Evolutionary conservation across 2,329 filamentous ascomycete species (phyloP).

Genomic region (Nigrospora sphaerica): DNA sequence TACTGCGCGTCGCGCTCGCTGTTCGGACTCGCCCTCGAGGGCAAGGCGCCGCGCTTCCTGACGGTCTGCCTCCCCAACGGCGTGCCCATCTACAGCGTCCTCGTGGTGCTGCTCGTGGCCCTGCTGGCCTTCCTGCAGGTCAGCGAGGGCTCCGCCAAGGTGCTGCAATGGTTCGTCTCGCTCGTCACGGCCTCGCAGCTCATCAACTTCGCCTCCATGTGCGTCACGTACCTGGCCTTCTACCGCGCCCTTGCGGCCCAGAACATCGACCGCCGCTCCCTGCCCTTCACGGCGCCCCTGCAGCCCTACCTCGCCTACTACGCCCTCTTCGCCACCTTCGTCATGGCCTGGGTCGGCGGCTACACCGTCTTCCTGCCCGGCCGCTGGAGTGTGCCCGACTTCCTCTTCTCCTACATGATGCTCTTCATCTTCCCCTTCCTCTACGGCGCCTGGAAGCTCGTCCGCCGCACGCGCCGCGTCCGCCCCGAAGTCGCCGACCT

Average conservation of each 20-base stretch:
- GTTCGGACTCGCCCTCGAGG: conserved; percentile 62
- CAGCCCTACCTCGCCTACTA: conserved; percentile 70
- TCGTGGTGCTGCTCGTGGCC: conserved; percentile 57
- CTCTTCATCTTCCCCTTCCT: conserved; percentile 63
- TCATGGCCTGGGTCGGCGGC: conserved; percentile 70
- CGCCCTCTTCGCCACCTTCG: conserved; percentile 52
- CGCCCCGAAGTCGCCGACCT: conserved; percentile 57
- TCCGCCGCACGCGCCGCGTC: conserved; percentile 54
- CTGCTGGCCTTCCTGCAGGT: conserved; percentile 70
- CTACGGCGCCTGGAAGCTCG: conserved; percentile 64
- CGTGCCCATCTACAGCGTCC: conserved; percentile 69
- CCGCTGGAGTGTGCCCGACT: conserved; percentile 61
- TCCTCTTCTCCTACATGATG: conserved; percentile 74
- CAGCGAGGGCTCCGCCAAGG: conserved; percentile 55
- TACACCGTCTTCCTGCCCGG: conserved; percentile 69
- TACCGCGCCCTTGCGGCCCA: conserved; percentile 62
- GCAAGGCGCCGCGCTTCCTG: conserved; percentile 56
- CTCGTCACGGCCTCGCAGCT: conserved; percentile 65
- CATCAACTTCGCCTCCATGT: conserved; percentile 65
- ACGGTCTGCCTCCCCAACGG: conserved; percentile 54
- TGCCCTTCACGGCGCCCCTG: conserved; percentile 63
- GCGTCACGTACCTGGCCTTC: conserved; percentile 66
- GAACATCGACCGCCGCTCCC: conserved; percentile 55
- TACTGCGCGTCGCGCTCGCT: conserved; percentile 64
- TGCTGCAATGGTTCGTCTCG: conserved; percentile 67